Evolutionary conservation across 1,139 yeast genomes (phyloP).

Genomic region (Eremothecium cymbalariae): DNA sequence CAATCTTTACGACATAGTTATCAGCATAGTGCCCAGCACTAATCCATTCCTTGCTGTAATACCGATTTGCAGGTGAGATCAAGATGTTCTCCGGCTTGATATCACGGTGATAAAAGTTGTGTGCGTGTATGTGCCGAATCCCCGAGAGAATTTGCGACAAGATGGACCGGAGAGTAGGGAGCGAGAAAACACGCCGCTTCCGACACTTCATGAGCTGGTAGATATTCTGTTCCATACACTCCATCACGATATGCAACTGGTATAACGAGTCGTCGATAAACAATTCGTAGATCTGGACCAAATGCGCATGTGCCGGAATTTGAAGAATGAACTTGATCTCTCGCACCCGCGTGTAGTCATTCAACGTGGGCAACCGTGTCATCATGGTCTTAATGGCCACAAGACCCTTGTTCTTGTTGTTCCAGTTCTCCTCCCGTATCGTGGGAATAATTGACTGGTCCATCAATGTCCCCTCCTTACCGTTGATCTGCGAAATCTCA

Average conservation of each 20-base stretch:
- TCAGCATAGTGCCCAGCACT: conserved; percentile 33
- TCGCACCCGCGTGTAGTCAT: conserved; percentile 57
- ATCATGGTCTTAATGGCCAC: conserved; percentile 86
- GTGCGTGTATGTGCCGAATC: conserved; percentile 69
- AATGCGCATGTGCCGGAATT: conserved; percentile 62
- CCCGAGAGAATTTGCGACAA: conserved; percentile 67
- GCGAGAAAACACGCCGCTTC: conserved; percentile 44
- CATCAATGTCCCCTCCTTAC: conserved; percentile 40
- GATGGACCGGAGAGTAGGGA: conserved; percentile 54
- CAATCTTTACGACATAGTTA: conserved; percentile 64
- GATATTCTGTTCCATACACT: conserved; percentile 73
- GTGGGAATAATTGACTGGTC: conserved; percentile 31
- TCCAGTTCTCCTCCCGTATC: conserved; percentile 26
- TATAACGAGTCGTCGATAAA: conserved; percentile 55
- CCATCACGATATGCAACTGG: conserved; percentile 79
- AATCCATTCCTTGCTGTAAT: conserved; percentile 39
- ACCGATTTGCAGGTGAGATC: conserved; percentile 49
- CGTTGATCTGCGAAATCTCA: conserved; percentile 10
- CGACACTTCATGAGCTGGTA: conserved; percentile 62
- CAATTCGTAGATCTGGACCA: conserved; percentile 69
- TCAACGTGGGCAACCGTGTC: conserved; percentile 40
- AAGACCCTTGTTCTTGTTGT: conserved; percentile 35
- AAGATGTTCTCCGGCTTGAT: conserved; percentile 88
- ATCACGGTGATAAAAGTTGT: conserved; percentile 79
- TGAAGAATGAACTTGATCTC: conserved; percentile 66